These are phyloP conservation scores for Cucurbita pepo DNA, from an alignment of 306 rosid genomes.

Conservation along the genomic window DNA sequence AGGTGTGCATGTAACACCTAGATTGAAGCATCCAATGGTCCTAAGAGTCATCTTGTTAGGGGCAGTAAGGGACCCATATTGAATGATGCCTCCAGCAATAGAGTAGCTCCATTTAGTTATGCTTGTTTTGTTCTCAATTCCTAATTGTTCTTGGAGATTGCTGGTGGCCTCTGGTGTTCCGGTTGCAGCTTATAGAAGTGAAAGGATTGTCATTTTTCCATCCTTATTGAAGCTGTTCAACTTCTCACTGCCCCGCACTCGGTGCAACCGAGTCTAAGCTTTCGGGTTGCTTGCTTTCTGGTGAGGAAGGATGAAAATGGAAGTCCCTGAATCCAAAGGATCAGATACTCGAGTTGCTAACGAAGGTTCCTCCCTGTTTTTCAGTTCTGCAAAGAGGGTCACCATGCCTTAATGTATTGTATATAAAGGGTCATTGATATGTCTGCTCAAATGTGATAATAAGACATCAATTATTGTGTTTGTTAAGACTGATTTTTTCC, in stretches of 20 bases:
- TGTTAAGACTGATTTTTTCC: neutral
- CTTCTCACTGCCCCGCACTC: neutral
- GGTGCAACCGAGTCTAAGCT: neutral
- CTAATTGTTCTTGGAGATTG: neutral
- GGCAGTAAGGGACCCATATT: conserved; percentile 1
- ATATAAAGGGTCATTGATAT: neutral
- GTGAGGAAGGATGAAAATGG: neutral
- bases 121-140: neutral
- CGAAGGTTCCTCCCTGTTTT: neutral
- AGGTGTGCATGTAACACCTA: neutral
- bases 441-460: conserved; percentile 3
- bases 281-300: neutral
- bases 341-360: neutral
- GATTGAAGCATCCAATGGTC: conserved; percentile 8
- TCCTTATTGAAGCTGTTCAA: neutral
- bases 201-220: neutral
- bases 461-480: neutral
- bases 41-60: conserved; percentile 1
- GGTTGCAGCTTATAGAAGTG: neutral
- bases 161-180: neutral
- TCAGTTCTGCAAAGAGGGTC: neutral
- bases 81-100: conserved; percentile 1
- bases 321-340: neutral
- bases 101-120: neutral
- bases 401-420: neutral